A percentile compares a stretch with the other conserved stretches of the same genome.
Conservation (phyloP, 345 rosid genomes). For the Camelina laxa region DNA sequence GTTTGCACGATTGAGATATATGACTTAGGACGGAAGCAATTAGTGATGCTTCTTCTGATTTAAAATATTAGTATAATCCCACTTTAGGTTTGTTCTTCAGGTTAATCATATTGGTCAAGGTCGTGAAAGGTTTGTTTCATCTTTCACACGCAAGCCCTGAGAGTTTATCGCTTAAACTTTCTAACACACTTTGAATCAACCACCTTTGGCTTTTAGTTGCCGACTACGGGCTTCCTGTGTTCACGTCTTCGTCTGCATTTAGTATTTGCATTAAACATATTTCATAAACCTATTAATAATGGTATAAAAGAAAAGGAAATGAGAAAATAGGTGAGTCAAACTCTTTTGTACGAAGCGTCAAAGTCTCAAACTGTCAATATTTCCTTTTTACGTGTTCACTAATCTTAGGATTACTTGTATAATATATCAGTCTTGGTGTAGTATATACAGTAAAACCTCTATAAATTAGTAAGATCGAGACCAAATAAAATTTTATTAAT, state of each 20-base stretch:
- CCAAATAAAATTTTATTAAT: too few species aligned
- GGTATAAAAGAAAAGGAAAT: background rate
- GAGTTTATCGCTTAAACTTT: conserved; percentile 14
- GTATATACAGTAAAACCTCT: background rate
- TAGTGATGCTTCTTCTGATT: conserved; percentile 20
- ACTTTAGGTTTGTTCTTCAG: conserved; percentile 13
- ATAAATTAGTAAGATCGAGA: too few species aligned
- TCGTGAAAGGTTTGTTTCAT: conserved; percentile 35
- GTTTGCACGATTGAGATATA: background rate
- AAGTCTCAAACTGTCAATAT: background rate
- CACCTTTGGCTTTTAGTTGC: conserved; percentile 18
- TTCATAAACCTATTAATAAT: background rate
- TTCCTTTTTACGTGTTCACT: background rate
- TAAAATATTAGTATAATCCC: background rate
- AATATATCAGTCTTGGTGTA: too few species aligned
- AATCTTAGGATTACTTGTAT: background rate
- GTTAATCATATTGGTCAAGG: conserved; percentile 19
- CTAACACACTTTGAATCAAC: background rate
- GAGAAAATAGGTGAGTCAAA: background rate
- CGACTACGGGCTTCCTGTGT: conserved; percentile 27
- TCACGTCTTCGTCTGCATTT: background rate
- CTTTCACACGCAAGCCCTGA: conserved; percentile 38
- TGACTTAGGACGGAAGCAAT: conserved; percentile 36
- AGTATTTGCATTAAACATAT: background rate
- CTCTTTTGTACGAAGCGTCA: background rate